A percentile compares a stretch with the other conserved stretches of the same genome.
Conservation (phyloP, 768 basidiomycete species). For the Tylopilus balloui region DNA sequence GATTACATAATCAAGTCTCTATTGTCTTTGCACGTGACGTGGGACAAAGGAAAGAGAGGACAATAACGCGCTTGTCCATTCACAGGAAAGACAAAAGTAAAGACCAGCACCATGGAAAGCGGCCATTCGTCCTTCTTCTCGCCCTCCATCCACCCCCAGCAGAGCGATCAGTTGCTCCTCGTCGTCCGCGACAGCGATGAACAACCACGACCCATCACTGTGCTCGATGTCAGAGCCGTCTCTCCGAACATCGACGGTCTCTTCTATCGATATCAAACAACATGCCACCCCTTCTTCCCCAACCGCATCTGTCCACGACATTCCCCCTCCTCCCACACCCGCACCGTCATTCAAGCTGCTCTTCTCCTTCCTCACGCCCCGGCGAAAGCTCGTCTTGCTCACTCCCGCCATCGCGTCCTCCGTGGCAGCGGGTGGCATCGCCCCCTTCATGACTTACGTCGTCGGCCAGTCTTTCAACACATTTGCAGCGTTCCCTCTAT, state of each 20-base stretch:
- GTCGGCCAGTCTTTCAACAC: constrained; percentile 74
- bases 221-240: constrained; percentile 13
- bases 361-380: constrained; percentile 58
- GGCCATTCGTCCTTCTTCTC: constrained; percentile 9
- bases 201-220: constrained; percentile 24
- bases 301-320: constrained; percentile 12
- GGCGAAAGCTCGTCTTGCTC: constrained; percentile 53
- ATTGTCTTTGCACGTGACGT: constrained; percentile 22
- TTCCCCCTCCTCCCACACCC: constrained; percentile 26
- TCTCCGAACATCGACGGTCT: constrained; percentile 15
- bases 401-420: constrained; percentile 63
- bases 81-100: constrained; percentile 26
- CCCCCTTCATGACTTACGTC: constrained; percentile 83
- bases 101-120: background rate
- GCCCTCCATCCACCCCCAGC: constrained; percentile 8
- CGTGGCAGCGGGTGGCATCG: constrained; percentile 61
- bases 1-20: constrained; percentile 14
- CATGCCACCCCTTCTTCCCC: constrained; percentile 11
- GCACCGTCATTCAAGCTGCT: constrained; percentile 54
- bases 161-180: constrained; percentile 17
- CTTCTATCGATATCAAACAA: constrained; percentile 21
- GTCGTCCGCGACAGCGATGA: constrained; percentile 32
- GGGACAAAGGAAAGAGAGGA: constrained; percentile 15
- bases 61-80: constrained; percentile 15
- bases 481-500: constrained; percentile 56